Evolutionary conservation across 2,329 filamentous ascomycete genomes (phyloP).

Genomic region (Scedosporium aurantiacum): DNA sequence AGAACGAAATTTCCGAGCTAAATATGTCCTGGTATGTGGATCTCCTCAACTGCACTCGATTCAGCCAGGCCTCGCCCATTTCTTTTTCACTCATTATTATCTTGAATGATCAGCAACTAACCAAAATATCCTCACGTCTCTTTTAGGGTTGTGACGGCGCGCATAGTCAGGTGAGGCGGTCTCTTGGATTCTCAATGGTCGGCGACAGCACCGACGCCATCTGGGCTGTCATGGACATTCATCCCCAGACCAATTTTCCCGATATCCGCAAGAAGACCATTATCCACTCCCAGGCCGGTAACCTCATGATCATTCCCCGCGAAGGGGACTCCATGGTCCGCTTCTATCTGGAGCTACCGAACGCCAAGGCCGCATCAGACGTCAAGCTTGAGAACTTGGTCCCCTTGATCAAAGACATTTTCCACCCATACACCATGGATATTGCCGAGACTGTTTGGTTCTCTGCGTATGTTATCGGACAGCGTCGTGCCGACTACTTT

Average conservation of each 20-base stretch:
- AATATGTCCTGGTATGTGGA: slow-evolving; percentile 37
- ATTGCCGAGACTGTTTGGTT: slow-evolving; percentile 49
- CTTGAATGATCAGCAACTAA: background rate
- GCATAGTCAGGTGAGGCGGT: slow-evolving; percentile 38
- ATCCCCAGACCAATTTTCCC: slow-evolving; percentile 45
- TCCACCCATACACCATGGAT: slow-evolving; percentile 42
- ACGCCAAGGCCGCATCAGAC: slow-evolving; percentile 33
- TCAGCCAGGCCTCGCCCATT: background rate
- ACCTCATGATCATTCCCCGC: slow-evolving; percentile 50
- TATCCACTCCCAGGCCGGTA: slow-evolving; percentile 43
- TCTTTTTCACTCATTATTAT: background rate
- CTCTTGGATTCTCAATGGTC: slow-evolving; percentile 44
- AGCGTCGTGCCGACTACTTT: slow-evolving; percentile 48
- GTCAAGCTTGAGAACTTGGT: slow-evolving; percentile 45
- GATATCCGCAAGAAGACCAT: slow-evolving; percentile 48
- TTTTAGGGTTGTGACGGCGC: slow-evolving; percentile 31
- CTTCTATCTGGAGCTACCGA: slow-evolving; percentile 49
- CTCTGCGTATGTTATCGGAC: slow-evolving; percentile 53
- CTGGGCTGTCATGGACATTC: slow-evolving; percentile 47
- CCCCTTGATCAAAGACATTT: slow-evolving; percentile 36
- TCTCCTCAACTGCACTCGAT: background rate
- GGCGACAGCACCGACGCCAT: slow-evolving; percentile 46
- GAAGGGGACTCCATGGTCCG: slow-evolving; percentile 46
- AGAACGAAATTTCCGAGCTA: slow-evolving; percentile 30
- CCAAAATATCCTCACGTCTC: background rate